These are phyloP conservation scores for Penicillium soppii DNA, from an alignment of 495 filamentous ascomycete species.

Conservation along the genomic window DNA sequence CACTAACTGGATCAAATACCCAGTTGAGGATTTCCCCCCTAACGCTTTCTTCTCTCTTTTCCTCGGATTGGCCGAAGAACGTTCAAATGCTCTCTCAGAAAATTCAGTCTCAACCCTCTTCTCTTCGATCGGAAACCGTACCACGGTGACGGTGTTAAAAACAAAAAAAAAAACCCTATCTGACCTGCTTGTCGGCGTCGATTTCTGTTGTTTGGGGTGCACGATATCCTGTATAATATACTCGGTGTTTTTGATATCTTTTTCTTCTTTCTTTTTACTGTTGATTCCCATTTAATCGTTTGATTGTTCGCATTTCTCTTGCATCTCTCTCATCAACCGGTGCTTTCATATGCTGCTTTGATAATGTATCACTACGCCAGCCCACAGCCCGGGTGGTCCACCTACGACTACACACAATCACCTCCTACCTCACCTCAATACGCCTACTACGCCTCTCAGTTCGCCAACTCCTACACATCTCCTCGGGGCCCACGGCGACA, in stretches of 20 bases:
- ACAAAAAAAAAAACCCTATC: conserved; percentile 17
- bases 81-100: conserved; percentile 52
- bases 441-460: conserved; percentile 46
- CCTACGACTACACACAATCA: conserved; percentile 51
- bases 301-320: neutral
- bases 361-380: conserved; percentile 56
- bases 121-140: conserved; percentile 45
- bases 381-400: conserved; percentile 49
- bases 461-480: conserved; percentile 39
- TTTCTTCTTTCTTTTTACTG: conserved; percentile 18
- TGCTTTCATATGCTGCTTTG: conserved; percentile 32
- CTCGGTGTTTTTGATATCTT: conserved; percentile 29
- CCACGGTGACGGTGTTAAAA: conserved; percentile 46
- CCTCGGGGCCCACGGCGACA: conserved; percentile 44
- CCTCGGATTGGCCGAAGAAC: conserved; percentile 32
- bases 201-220: conserved; percentile 38
- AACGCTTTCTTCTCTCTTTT: conserved; percentile 13
- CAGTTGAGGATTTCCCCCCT: conserved; percentile 2
- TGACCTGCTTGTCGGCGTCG: conserved; percentile 33
- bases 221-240: conserved; percentile 55
- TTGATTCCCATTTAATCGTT: conserved; percentile 6
- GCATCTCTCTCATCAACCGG: conserved; percentile 11
- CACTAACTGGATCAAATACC: conserved; percentile 8
- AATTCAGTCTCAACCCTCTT: conserved; percentile 41
- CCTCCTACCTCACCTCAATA: conserved; percentile 53